These are phyloP conservation scores for Dianthus caryophyllus DNA, from an alignment of 148 eudicot species.

Conservation along the genomic window DNA sequence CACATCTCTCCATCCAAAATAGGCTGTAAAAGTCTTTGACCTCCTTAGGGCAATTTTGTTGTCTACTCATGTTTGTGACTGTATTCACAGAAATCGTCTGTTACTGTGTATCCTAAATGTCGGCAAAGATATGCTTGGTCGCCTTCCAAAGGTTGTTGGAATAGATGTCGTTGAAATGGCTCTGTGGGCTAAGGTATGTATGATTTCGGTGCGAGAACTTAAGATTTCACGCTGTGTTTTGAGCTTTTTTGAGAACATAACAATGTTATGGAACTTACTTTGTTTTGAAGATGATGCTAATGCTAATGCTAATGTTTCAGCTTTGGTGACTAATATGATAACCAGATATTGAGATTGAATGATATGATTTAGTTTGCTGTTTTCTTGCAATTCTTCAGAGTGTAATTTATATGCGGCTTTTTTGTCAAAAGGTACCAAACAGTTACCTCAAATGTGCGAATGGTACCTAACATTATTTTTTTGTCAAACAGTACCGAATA, in stretches of 20 bases:
- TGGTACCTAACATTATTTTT: too few relatives aligned
- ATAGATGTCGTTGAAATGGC: constrained; percentile 99
- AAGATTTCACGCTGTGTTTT: background rate
- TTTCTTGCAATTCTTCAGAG: background rate
- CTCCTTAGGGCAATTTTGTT: background rate
- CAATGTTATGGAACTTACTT: background rate
- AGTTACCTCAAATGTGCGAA: too few relatives aligned
- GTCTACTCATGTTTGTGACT: constrained; percentile 11
- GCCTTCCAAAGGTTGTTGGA: constrained; percentile 90
- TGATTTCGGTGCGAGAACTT: background rate
- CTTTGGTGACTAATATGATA: background rate
- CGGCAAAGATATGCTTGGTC: constrained; percentile 79
- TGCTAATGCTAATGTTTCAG: background rate
- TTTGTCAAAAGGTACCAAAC: too few relatives aligned
- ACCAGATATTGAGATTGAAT: background rate
- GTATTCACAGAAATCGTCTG: constrained; percentile 68
- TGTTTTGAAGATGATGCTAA: background rate
- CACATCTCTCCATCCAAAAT: too few relatives aligned
- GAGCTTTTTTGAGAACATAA: background rate
- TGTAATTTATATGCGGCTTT: too few relatives aligned
- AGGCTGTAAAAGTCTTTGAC: background rate
- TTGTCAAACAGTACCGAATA: too few relatives aligned
- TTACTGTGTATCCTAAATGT: constrained; percentile 70
- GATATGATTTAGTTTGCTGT: background rate
- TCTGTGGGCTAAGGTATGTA: constrained; percentile 94